These are phyloP conservation scores for Blastosporella zonata DNA, from an alignment of 1,284 basidiomycete genomes.

Conservation along the genomic window DNA sequence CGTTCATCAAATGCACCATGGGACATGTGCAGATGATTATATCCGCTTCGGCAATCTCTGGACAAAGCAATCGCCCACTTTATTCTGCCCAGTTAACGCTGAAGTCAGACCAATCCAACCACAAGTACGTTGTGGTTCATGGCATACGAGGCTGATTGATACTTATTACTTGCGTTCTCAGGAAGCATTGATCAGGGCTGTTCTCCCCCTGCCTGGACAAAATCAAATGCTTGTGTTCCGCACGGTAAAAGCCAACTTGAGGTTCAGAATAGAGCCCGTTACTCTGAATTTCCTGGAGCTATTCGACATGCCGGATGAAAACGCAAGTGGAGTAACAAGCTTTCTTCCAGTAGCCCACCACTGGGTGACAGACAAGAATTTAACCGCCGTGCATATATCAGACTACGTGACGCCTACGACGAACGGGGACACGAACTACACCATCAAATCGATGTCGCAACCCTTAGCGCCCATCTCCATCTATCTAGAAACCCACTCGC, in stretches of 20 bases:
- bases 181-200: slow-evolving; percentile 20
- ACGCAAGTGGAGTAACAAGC: neutral
- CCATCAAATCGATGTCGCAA: slow-evolving; percentile 25
- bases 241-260: slow-evolving; percentile 2
- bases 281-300: slow-evolving; percentile 26
- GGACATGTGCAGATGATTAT: slow-evolving; percentile 34
- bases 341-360: slow-evolving; percentile 17
- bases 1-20: slow-evolving; percentile 41
- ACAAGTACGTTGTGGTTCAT: no score
- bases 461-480: slow-evolving; percentile 51
- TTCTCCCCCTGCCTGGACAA: slow-evolving; percentile 11
- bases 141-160: no score
- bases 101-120: no score
- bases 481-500: slow-evolving; percentile 36
- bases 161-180: slow-evolving; percentile 11
- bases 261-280: neutral
- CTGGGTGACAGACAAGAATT: slow-evolving; percentile 12
- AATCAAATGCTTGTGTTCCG: slow-evolving; percentile 8
- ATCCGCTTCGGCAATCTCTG: neutral
- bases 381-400: slow-evolving; percentile 46
- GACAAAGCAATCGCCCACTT: neutral
- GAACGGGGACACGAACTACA: slow-evolving; percentile 24
- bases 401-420: slow-evolving; percentile 38
- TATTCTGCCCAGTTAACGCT: neutral
- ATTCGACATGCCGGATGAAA: slow-evolving; percentile 27